phyloP scores from a whole-genome alignment of 768 basidiomycete species.

The Auriscalpium vulgare region DNA sequence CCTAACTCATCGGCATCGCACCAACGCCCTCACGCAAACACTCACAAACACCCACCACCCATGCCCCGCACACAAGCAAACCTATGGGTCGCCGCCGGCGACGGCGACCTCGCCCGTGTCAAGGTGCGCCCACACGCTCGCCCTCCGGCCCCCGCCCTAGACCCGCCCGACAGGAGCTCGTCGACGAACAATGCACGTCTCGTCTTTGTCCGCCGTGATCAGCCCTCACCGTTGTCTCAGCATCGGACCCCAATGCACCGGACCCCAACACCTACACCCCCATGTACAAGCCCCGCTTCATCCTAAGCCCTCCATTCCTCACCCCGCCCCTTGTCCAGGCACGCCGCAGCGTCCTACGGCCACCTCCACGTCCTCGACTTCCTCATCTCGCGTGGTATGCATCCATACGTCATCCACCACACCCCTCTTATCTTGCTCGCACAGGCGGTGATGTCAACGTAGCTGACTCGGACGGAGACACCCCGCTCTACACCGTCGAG shows the following conservation, averaged over 20 bases:
- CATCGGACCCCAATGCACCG: slow-evolving; percentile 59
- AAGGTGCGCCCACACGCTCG: slow-evolving; percentile 33
- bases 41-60: neutral
- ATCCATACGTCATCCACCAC: neutral
- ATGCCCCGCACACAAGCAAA: slow-evolving; percentile 24
- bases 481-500: slow-evolving; percentile 88
- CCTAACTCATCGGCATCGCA: neutral
- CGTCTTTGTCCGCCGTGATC: slow-evolving; percentile 2
- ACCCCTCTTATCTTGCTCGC: neutral
- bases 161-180: neutral
- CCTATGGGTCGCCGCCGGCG: slow-evolving; percentile 90
- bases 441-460: slow-evolving; percentile 84
- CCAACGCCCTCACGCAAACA: neutral
- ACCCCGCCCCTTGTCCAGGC: slow-evolving; percentile 39
- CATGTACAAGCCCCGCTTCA: slow-evolving; percentile 39
- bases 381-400: slow-evolving; percentile 60
- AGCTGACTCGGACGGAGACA: slow-evolving; percentile 82
- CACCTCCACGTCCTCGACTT: slow-evolving; percentile 71
- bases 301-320: neutral
- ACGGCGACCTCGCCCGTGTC: slow-evolving; percentile 78
- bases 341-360: slow-evolving; percentile 91
- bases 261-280: slow-evolving; percentile 76
- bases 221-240: slow-evolving; percentile 14
- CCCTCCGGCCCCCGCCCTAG: slow-evolving; percentile 2
- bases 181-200: slow-evolving; percentile 51